phyloP scores from a whole-genome alignment of 371 early-diverging fungal species.

The Mucor indicus region DNA sequence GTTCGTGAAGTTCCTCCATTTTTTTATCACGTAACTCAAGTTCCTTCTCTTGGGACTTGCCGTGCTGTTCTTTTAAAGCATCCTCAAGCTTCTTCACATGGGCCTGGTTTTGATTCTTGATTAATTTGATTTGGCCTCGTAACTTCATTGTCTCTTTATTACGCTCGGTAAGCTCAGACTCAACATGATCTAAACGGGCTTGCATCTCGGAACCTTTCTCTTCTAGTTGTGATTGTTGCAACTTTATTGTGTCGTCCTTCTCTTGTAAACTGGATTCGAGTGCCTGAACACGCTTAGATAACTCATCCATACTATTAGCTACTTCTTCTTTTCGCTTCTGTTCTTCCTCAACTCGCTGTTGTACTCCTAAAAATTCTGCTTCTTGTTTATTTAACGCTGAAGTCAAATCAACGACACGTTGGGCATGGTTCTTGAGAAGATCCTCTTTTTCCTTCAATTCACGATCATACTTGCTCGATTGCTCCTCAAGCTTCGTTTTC shows the following conservation, averaged over 20 bases:
- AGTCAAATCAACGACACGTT: too few species aligned
- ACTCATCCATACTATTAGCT: too few species aligned
- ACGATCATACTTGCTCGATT: not conserved
- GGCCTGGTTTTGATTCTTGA: conserved; percentile 9
- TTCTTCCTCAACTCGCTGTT: not conserved
- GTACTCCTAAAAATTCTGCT: not conserved
- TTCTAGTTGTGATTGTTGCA: not conserved
- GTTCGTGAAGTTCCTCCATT: conserved; percentile 8
- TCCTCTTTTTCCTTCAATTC: not conserved
- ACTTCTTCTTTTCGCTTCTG: too few species aligned
- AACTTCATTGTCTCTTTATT: conserved; percentile 20
- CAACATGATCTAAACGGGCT: not conserved
- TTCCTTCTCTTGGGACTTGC: not conserved
- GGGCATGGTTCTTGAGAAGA: not conserved
- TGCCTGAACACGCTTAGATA: too few species aligned
- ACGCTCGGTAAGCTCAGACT: not conserved
- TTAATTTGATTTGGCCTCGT: conserved; percentile 16
- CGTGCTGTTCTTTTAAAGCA: conserved; percentile 2
- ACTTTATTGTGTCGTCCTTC: too few species aligned
- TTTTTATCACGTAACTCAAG: conserved; percentile 13
- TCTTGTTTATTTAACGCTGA: not conserved
- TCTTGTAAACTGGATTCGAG: too few species aligned
- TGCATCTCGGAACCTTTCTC: not conserved
- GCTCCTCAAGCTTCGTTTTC: not conserved
- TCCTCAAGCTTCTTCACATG: conserved; percentile 6